A percentile compares a stretch with the other conserved stretches of the same genome.
phyloP scores from a whole-genome alignment of 331 rosid species.

The Telfairia occidentalis region DNA sequence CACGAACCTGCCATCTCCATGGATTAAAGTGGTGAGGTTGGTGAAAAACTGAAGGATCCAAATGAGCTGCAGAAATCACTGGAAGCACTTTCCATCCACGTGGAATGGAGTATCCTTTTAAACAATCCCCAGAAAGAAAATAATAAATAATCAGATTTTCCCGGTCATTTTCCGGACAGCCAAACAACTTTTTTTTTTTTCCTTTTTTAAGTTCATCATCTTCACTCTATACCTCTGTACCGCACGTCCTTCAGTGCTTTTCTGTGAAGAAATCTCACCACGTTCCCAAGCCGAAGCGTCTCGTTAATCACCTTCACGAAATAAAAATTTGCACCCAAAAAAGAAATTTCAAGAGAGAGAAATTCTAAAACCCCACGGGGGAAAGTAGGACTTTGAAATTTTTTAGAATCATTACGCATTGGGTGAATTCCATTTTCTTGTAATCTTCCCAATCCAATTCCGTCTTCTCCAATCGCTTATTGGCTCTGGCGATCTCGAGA shows the following conservation, averaged over 20 bases:
- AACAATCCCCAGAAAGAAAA: slow-evolving; percentile 13
- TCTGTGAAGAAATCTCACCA: slow-evolving; percentile 93
- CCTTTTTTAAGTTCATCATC: background rate
- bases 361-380: background rate
- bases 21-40: slow-evolving; percentile 93
- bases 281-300: slow-evolving; percentile 89
- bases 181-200: too few species aligned
- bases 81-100: slow-evolving; percentile 99
- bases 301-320: slow-evolving; percentile 70
- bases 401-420: slow-evolving; percentile 49
- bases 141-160: background rate
- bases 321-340: background rate
- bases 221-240: slow-evolving; percentile 53
- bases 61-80: slow-evolving; percentile 87
- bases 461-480: slow-evolving; percentile 50
- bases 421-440: slow-evolving; percentile 88
- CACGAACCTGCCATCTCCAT: slow-evolving; percentile 98
- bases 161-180: background rate
- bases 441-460: slow-evolving; percentile 90
- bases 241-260: slow-evolving; percentile 75
- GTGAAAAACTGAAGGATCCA: slow-evolving; percentile 87
- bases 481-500: slow-evolving; percentile 49
- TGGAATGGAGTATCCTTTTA: slow-evolving; percentile 93
- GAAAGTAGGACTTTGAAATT: background rate
- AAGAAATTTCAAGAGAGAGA: background rate